These are phyloP conservation scores for Peterozyma xylosa DNA, from an alignment of 805 yeast genomes.

Conservation along the genomic window DNA sequence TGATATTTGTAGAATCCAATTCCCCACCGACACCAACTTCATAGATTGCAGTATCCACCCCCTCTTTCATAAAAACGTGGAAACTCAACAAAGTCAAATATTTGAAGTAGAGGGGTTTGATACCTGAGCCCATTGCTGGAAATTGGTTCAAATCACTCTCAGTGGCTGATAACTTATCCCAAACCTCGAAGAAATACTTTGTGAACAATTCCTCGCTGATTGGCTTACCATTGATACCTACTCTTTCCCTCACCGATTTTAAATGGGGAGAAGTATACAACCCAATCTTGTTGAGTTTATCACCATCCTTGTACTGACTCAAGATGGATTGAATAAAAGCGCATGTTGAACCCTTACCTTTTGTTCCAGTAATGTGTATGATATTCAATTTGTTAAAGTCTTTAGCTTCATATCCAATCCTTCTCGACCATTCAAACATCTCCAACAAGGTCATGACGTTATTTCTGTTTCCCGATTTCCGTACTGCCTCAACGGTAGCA, in stretches of 20 bases:
- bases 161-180: conserved; percentile 69
- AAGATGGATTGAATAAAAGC: conserved; percentile 86
- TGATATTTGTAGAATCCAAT: conserved; percentile 90
- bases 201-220: conserved; percentile 75
- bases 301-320: conserved; percentile 38
- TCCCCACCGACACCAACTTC: conserved; percentile 99
- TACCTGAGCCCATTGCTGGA: conserved; percentile 67
- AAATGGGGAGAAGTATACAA: conserved; percentile 96
- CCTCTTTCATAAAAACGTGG: conserved; percentile 82
- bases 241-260: conserved; percentile 86
- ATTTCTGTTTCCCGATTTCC: conserved; percentile 59
- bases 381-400: conserved; percentile 73
- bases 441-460: conserved; percentile 71
- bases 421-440: conserved; percentile 72
- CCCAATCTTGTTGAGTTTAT: conserved; percentile 58
- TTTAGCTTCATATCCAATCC: conserved; percentile 49
- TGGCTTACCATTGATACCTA: conserved; percentile 81
- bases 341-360: conserved; percentile 97
- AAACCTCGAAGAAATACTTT: conserved; percentile 86
- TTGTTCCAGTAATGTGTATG: conserved; percentile 94
- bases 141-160: conserved; percentile 46
- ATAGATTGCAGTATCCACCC: conserved; percentile 88
- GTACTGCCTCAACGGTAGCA: conserved; percentile 78
- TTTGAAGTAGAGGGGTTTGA: conserved; percentile 90
- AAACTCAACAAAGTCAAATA: conserved; percentile 84